Percentiles rank a stretch among this genome's conserved stretches.
Conservation (phyloP, 495 filamentous ascomycete species). For the Neurospora discreta region DNA sequence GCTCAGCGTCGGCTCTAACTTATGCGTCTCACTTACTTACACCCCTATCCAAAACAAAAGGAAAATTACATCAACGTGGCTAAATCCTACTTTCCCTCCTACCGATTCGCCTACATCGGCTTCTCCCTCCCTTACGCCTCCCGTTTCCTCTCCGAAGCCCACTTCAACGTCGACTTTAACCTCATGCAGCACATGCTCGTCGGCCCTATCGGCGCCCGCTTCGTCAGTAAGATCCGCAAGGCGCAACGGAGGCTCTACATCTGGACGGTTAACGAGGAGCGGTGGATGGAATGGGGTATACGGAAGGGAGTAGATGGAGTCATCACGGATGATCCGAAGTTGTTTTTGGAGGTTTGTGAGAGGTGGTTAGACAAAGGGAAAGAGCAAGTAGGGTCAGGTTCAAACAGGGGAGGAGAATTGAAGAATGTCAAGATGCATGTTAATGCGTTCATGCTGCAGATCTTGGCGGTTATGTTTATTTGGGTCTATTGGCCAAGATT, state of each 20-base stretch:
- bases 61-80: constrained; percentile 51
- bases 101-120: constrained; percentile 61
- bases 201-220: constrained; percentile 48
- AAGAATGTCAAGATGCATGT: constrained; percentile 6
- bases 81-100: constrained; percentile 50
- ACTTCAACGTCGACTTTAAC: constrained; percentile 60
- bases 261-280: constrained; percentile 78
- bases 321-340: constrained; percentile 45
- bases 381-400: background rate
- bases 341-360: constrained; percentile 32
- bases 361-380: constrained; percentile 5
- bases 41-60: constrained; percentile 17
- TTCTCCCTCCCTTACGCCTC: constrained; percentile 57
- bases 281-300: constrained; percentile 62
- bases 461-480: constrained; percentile 2
- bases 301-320: constrained; percentile 39
- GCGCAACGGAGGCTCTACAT: constrained; percentile 49
- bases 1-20: no score
- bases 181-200: constrained; percentile 55
- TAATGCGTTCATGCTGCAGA: constrained; percentile 12
- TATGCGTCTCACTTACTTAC: background rate
- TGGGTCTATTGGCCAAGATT: constrained; percentile 9
- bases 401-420: background rate
- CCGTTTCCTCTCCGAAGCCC: constrained; percentile 43
- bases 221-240: constrained; percentile 48